Evolutionary conservation across 306 rosid species (phyloP).

Genomic region (Vigna trinervia): DNA sequence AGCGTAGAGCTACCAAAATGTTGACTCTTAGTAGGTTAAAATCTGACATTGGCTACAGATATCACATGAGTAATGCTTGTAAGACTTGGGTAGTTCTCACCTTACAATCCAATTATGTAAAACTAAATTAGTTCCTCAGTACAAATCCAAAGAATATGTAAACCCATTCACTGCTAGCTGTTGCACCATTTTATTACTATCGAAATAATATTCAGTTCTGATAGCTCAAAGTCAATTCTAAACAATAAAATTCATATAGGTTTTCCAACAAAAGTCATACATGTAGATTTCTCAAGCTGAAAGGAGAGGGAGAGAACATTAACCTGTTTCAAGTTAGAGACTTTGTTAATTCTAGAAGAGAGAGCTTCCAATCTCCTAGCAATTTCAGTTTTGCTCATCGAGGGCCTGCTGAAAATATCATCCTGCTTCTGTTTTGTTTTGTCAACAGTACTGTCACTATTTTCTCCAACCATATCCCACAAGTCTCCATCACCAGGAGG

Average conservation of each 20-base stretch:
- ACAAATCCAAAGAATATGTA: neutral
- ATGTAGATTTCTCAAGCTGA: slow-evolving; percentile 11
- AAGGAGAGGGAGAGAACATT: neutral
- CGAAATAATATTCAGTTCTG: neutral
- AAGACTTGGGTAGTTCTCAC: neutral
- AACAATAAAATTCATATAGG: neutral
- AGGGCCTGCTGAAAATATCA: slow-evolving; percentile 62
- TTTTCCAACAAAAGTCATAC: slow-evolving; percentile 43
- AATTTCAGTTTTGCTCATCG: slow-evolving; percentile 61
- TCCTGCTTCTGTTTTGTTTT: slow-evolving; percentile 38
- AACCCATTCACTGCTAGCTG: neutral
- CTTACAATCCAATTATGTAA: neutral
- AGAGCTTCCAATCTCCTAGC: slow-evolving; percentile 54
- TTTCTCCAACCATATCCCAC: slow-evolving; percentile 39
- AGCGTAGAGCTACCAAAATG: neutral
- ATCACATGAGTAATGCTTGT: neutral
- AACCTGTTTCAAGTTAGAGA: slow-evolving; percentile 64
- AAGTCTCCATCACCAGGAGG: slow-evolving; percentile 76
- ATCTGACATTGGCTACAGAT: neutral
- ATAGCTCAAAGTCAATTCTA: neutral
- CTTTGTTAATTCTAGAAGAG: slow-evolving; percentile 49
- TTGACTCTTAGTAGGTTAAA: neutral
- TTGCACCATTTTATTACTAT: neutral
- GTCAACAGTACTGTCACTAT: slow-evolving; percentile 19
- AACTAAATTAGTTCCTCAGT: neutral